Evolutionary conservation across 345 rosid genomes (phyloP).

Genomic region (Anastatica hierochuntica): DNA sequence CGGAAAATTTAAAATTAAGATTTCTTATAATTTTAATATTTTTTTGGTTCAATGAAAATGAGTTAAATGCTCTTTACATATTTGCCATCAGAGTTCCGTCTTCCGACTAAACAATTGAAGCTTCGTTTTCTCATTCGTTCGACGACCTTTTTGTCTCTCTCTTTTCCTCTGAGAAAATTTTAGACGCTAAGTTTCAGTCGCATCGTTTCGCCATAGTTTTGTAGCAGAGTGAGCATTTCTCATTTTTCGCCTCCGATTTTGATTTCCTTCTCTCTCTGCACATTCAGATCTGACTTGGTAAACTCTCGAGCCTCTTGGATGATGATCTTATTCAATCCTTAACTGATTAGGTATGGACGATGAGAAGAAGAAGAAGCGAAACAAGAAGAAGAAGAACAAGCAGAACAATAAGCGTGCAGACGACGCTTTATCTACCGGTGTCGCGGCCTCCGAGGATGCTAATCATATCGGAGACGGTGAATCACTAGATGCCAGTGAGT

Average conservation of each 20-base stretch:
- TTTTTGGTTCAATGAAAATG: not conserved
- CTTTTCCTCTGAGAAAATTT: conserved; percentile 2
- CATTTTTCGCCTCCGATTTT: not conserved
- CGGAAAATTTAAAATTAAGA: too few relatives aligned
- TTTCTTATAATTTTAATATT: not conserved
- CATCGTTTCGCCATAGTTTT: too few relatives aligned
- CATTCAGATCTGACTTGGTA: conserved; percentile 20
- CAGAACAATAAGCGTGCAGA: conserved; percentile 29
- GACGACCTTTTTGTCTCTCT: not conserved
- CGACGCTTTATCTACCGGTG: conserved; percentile 13
- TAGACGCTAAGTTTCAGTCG: not conserved
- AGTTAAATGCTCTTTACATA: not conserved
- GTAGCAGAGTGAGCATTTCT: not conserved
- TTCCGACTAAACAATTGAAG: too few relatives aligned
- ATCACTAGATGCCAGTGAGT: conserved; percentile 5
- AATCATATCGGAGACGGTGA: conserved; percentile 23
- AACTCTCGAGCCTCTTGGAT: not conserved
- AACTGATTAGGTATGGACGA: conserved; percentile 43
- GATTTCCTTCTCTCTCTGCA: not conserved
- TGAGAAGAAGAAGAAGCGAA: conserved; percentile 54
- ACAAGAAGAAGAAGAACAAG: conserved; percentile 57
- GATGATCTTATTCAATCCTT: not conserved
- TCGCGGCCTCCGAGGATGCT: conserved; percentile 12
- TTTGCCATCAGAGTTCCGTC: too few relatives aligned
- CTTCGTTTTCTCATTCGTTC: not conserved